Conservation (phyloP, 2,329 filamentous ascomycete genomes). For the Camptophora hylomeconis region DNA sequence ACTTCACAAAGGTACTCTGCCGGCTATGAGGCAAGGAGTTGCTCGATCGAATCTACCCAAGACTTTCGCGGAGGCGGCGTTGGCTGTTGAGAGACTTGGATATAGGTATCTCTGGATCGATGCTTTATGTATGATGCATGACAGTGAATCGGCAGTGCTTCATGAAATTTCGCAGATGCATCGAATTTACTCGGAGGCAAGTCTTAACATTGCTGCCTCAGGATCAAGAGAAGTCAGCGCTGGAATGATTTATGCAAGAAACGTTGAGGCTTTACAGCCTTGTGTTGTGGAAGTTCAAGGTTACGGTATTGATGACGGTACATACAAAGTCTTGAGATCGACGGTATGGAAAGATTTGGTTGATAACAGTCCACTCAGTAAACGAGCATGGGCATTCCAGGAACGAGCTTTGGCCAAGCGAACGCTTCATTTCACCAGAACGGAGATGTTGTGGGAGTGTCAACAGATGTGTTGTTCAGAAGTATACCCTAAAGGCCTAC, state of each 20-base stretch:
- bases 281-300: constrained; percentile 14
- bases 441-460: constrained; percentile 21
- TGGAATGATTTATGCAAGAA: constrained; percentile 15
- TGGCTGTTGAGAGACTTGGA: constrained; percentile 12
- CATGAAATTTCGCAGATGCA: constrained; percentile 16
- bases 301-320: constrained; percentile 14
- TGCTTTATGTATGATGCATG: constrained; percentile 18
- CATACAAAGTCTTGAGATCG: constrained; percentile 16
- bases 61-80: constrained; percentile 17
- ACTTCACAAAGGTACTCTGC: constrained; percentile 15
- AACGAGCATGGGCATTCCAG: constrained; percentile 18
- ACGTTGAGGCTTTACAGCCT: constrained; percentile 14
- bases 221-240: constrained; percentile 13
- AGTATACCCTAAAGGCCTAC: constrained; percentile 18
- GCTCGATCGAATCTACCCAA: constrained; percentile 14
- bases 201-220: constrained; percentile 16
- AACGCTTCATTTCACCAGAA: constrained; percentile 19
- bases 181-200: constrained; percentile 14
- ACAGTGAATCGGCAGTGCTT: constrained; percentile 14
- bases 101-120: constrained; percentile 19
- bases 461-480: constrained; percentile 17
- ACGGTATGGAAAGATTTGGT: constrained; percentile 18
- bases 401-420: constrained; percentile 19
- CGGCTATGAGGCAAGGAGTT: constrained; percentile 15
- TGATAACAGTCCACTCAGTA: constrained; percentile 14